These are phyloP conservation scores for Stereum hirsutum DNA, from an alignment of 1,284 basidiomycete genomes.

Conservation along the genomic window DNA sequence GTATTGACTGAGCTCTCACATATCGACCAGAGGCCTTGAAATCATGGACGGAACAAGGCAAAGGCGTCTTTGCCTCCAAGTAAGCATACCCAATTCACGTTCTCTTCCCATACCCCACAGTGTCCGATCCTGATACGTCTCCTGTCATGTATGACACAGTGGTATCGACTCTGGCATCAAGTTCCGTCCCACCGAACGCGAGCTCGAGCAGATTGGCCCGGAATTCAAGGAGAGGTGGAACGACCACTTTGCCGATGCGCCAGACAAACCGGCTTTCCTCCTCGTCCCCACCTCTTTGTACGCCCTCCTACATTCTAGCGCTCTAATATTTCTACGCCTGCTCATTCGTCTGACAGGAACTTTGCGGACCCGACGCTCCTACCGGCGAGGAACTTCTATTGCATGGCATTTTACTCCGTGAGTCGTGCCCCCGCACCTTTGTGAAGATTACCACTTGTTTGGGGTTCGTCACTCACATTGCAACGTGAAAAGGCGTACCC, in stretches of 20 bases:
- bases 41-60: not conserved
- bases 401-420: not conserved
- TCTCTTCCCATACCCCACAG: too few relatives aligned
- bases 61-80: not conserved
- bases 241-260: conserved; percentile 1
- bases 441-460: not conserved
- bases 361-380: not conserved
- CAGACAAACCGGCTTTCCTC: conserved; percentile 3
- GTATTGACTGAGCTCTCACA: not conserved
- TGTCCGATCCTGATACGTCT: too few relatives aligned
- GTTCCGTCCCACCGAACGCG: conserved; percentile 32
- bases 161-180: conserved; percentile 35
- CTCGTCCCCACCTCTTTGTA: not conserved
- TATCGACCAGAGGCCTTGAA: not conserved
- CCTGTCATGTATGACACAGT: too few relatives aligned
- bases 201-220: conserved; percentile 21
- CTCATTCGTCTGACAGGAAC: not conserved
- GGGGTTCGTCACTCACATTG: not conserved
- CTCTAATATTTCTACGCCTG: not conserved
- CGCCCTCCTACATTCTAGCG: not conserved
- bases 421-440: not conserved
- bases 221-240: conserved; percentile 4
- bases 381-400: not conserved
- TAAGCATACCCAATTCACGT: not conserved
- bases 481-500: not conserved